Percentiles rank a stretch among this genome's conserved stretches.
phyloP scores from a whole-genome alignment of 257 asterid species.

The Buddleja alternifolia region DNA sequence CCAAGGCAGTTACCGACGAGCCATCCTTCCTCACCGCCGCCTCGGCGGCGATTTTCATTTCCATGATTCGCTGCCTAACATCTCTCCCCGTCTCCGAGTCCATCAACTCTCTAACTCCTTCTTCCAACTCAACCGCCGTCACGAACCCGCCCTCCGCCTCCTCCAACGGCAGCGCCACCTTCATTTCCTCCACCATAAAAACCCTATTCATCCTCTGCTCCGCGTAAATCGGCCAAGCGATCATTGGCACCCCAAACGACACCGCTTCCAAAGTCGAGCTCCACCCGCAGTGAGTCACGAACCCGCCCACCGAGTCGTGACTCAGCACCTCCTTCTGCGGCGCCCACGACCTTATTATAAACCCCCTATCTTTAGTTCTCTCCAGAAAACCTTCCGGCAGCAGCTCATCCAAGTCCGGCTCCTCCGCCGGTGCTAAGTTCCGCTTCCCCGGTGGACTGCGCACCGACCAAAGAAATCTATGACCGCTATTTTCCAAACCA shows the following conservation, averaged over 20 bases:
- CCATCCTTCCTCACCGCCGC: slow-evolving; percentile 35
- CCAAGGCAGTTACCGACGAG: slow-evolving; percentile 33
- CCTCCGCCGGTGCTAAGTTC: slow-evolving; percentile 18
- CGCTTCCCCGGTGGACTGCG: slow-evolving; percentile 40
- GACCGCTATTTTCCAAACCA: slow-evolving; percentile 59
- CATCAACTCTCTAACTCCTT: slow-evolving; percentile 48
- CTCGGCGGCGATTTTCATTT: slow-evolving; percentile 32
- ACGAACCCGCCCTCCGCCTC: slow-evolving; percentile 49
- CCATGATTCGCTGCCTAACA: slow-evolving; percentile 25
- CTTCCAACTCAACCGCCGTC: slow-evolving; percentile 53
- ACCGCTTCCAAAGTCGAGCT: slow-evolving; percentile 63
- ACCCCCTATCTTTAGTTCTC: slow-evolving; percentile 45
- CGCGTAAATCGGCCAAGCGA: slow-evolving; percentile 68
- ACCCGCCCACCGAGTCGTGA: slow-evolving; percentile 61
- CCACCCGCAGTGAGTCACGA: slow-evolving; percentile 75
- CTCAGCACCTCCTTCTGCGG: slow-evolving; percentile 58
- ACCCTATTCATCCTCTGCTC: slow-evolving; percentile 56
- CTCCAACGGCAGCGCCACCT: slow-evolving; percentile 42
- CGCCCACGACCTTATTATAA: slow-evolving; percentile 60
- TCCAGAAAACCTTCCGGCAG: slow-evolving; percentile 58
- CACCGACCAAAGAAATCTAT: slow-evolving; percentile 61
- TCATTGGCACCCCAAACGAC: slow-evolving; percentile 56
- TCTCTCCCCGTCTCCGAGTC: slow-evolving; percentile 35
- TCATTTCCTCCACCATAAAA: slow-evolving; percentile 50
- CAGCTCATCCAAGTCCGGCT: slow-evolving; percentile 41